These are phyloP conservation scores for Phytophthora pini DNA, from an alignment of 352 stramenopile species.

Conservation along the genomic window DNA sequence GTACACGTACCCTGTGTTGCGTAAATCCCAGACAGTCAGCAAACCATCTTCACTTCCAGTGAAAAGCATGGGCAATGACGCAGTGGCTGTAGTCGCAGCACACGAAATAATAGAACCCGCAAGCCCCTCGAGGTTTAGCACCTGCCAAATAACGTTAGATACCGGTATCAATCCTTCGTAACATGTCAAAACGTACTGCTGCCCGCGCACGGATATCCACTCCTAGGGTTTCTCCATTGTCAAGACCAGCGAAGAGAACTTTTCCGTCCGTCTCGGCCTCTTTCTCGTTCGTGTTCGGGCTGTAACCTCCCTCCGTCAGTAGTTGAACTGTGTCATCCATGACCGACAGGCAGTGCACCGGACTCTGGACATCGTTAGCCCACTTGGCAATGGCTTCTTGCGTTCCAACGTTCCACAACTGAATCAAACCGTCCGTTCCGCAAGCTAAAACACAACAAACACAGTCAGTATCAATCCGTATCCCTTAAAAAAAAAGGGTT, in stretches of 20 bases:
- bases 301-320: slow-evolving; percentile 19
- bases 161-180: too few species aligned
- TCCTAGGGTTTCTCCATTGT: slow-evolving; percentile 63
- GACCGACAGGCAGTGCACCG: slow-evolving; percentile 58
- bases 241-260: slow-evolving; percentile 67
- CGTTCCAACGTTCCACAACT: slow-evolving; percentile 69
- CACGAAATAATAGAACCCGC: slow-evolving; percentile 51
- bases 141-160: slow-evolving; percentile 28
- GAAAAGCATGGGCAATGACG: slow-evolving; percentile 44
- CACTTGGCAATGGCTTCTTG: slow-evolving; percentile 67
- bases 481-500: not conserved
- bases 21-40: slow-evolving; percentile 68
- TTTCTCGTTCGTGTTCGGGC: slow-evolving; percentile 19
- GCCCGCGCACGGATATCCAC: slow-evolving; percentile 62
- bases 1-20: slow-evolving; percentile 47
- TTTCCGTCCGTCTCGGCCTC: slow-evolving; percentile 72
- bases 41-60: slow-evolving; percentile 73
- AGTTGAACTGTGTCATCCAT: slow-evolving; percentile 40
- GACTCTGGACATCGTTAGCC: slow-evolving; percentile 61
- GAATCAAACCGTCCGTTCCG: slow-evolving; percentile 64
- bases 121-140: slow-evolving; percentile 47
- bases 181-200: slow-evolving; percentile 29
- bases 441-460: slow-evolving; percentile 50
- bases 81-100: slow-evolving; percentile 22
- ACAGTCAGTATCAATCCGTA: not conserved